Conservation (phyloP, 345 rosid genomes). For the Trapa bicornis region DNA sequence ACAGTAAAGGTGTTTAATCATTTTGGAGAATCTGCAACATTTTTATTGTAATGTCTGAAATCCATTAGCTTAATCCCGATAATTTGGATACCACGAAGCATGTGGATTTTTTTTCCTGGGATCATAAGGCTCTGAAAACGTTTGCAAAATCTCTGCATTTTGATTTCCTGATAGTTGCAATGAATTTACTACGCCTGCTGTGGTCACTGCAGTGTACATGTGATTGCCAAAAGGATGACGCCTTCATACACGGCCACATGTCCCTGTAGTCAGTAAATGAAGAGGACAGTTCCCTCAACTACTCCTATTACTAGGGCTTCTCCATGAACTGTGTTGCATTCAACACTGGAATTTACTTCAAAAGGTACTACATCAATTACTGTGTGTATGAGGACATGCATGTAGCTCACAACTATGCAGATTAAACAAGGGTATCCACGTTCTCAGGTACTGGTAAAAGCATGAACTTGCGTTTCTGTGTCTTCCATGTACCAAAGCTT, state of each 20-base stretch:
- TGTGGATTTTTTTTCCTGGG: too few relatives aligned
- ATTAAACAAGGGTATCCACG: not conserved
- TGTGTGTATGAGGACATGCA: not conserved
- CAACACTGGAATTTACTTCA: conserved; percentile 1
- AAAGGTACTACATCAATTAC: not conserved
- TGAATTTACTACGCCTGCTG: not conserved
- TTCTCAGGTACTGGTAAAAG: conserved; percentile 1
- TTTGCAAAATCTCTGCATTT: not conserved
- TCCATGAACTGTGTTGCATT: not conserved
- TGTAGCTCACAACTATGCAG: not conserved
- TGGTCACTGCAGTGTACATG: not conserved
- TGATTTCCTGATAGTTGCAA: not conserved
- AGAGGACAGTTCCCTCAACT: conserved; percentile 7
- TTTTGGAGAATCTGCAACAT: too few relatives aligned
- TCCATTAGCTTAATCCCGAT: too few relatives aligned
- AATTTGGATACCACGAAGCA: too few relatives aligned
- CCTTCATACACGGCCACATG: not conserved
- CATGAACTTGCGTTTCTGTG: not conserved
- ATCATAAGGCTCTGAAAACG: not conserved
- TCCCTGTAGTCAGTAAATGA: not conserved
- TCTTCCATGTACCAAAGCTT: not conserved
- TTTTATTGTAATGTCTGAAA: too few relatives aligned
- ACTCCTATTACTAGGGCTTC: not conserved
- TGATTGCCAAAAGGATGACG: not conserved
- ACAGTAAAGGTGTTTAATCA: too few relatives aligned